phyloP scores from a whole-genome alignment of 768 basidiomycete genomes.

The Boletus bicolor region DNA sequence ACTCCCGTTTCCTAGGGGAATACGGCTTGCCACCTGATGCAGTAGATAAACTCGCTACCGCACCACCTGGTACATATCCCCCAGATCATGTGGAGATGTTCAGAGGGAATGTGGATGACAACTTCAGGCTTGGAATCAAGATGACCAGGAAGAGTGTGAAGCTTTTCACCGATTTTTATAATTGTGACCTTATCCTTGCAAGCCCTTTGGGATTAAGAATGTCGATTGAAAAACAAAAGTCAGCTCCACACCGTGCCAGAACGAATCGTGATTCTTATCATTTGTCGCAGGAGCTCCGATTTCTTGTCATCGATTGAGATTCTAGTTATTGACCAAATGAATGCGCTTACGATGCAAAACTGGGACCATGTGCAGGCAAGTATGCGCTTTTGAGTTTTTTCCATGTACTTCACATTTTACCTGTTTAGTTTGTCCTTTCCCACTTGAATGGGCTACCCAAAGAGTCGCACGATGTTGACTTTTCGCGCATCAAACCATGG shows the following conservation, averaged over 20 bases:
- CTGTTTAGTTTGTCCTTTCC: slow-evolving; percentile 72
- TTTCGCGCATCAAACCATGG: slow-evolving; percentile 97
- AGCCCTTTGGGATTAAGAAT: slow-evolving; percentile 90
- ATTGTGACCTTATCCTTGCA: slow-evolving; percentile 87
- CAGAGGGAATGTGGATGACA: slow-evolving; percentile 96
- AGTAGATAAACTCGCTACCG: slow-evolving; percentile 74
- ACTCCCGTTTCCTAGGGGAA: slow-evolving; percentile 74
- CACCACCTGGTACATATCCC: slow-evolving; percentile 76
- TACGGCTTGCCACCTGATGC: slow-evolving; percentile 79
- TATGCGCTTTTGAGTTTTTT: not conserved
- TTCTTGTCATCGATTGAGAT: slow-evolving; percentile 93
- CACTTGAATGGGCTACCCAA: slow-evolving; percentile 88
- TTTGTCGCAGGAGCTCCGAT: slow-evolving; percentile 66
- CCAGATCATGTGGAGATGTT: slow-evolving; percentile 90
- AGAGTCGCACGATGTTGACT: slow-evolving; percentile 91
- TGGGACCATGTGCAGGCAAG: slow-evolving; percentile 96
- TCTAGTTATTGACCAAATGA: slow-evolving; percentile 87
- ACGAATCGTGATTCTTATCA: not conserved
- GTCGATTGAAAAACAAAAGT: slow-evolving; percentile 95
- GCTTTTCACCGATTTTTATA: slow-evolving; percentile 87
- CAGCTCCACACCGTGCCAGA: slow-evolving; percentile 22
- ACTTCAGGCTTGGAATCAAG: slow-evolving; percentile 89
- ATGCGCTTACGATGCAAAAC: slow-evolving; percentile 95
- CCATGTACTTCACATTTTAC: not conserved
- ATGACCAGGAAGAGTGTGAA: slow-evolving; percentile 90